Evolutionary conservation across 164 flowering plant species (phyloP), one percentile per base, ranked within the genome.

Genomic region (Liquidambar formosana): DNA sequence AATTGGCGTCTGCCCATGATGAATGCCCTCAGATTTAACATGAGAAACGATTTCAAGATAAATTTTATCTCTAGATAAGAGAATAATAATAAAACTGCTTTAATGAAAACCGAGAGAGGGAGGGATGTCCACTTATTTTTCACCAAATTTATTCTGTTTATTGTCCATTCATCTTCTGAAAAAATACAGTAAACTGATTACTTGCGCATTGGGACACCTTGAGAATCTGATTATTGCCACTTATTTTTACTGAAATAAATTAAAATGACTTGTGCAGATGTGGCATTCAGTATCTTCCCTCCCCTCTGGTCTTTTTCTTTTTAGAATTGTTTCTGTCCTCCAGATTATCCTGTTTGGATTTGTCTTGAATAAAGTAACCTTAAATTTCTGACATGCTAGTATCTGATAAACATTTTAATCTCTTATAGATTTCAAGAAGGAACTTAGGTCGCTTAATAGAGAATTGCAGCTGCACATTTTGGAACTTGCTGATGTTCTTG

Each of bases 401-500:
- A 14, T 21, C 8, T 52, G 5, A 5, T 54, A 11, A 38, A 19
- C 9, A 43, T 28, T 56, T 23, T 73, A 4, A 0, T 56, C 44
- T 62, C 46, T 43, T 75, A 52, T 57, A 93, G 97, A 93, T 82
- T 91, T 81, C 79, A 93, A 87, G 82, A 93, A 89, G 73, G 97
- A 91, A 75, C 70, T 93, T 76, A 83, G 85, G 61, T 76, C 86
- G 0, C 90, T 93, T 43, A 94, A 94, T 66, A 84, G 98, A 79
- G 97, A 94, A 72, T 67, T 94, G 79, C 96, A 88, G 79, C 85
- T 94, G 47, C 94, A 94, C 69, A 76, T 94, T 56, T 76, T 94
- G 82, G 98, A 94, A 86, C 94, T 94, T 70, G 89, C 97, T 67
- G 98, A 94, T 81, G 83, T 91, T 79, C 93, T 93, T 80, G 92